Base-by-base conservation (phyloP, 805 yeast genomes). In the Ogataea degrootiae region DNA sequence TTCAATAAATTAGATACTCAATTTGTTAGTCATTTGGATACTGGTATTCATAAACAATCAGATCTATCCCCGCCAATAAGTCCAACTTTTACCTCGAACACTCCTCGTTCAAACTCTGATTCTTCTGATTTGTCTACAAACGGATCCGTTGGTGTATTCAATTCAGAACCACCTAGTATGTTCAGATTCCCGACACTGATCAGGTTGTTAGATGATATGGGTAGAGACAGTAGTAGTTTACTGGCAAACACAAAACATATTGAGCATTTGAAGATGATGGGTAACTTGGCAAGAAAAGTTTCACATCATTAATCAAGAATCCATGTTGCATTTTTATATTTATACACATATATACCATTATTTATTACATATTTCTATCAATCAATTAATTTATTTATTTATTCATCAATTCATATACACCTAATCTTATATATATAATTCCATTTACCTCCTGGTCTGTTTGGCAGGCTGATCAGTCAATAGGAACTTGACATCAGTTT, bases 401-500 rank as follows among this genome's bases (percentile, higher is more conserved):
- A 58, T 40, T 58, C 51, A 43, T 64, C 62, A 48, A 64, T 66
- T 37, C 55, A 57, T 37, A 61, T 26, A 8, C 31, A 4, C 12
- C 5, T 26, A 8, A 11, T 11, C 9, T 9, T 26, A 26, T 9
- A 26, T 9, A 26, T 26, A 9, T 26, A 26, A 9, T 9, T 26
- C 5, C 12, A 26, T 2, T 19, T 9, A 26, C 31, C 11, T 26
- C 6, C 6, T 26, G 4, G 12, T 9, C 31, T 9, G 31, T 26
- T 26, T 45, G 0, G 75, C 61, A 0, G 83, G 80, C 8, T 77
- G 80, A 9, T 74, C 64, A 2, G 82, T 75, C 21, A 67, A 50
- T 34, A 79, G 48, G 48, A 74, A 66, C 50, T 73, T 72, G 19
- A 80, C 63, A 17, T 70, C 50, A 42, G 58, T 49, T 15, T 50